phyloP scores from a whole-genome alignment of 768 basidiomycete species.

The Mycena kentingensis region DNA sequence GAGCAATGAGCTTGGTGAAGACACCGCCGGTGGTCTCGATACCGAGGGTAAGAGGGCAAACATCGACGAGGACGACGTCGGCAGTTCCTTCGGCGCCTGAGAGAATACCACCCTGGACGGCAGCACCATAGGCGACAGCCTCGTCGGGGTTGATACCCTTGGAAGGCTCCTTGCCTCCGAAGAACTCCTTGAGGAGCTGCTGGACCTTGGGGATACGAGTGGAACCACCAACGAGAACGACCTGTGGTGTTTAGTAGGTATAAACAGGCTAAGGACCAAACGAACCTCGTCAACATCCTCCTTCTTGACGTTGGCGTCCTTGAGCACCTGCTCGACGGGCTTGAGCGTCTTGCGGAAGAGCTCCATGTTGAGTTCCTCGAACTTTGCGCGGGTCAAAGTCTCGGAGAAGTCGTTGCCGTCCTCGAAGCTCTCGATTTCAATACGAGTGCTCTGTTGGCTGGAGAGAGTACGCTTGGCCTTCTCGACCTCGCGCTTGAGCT shows the following conservation, averaged over 20 bases:
- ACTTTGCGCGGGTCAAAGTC: conserved; percentile 96
- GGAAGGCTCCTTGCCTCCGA: conserved; percentile 94
- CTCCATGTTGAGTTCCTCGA: conserved; percentile 98
- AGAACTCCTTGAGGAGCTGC: conserved; percentile 97
- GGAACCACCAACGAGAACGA: conserved; percentile 94
- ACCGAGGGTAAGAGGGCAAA: conserved; percentile 95
- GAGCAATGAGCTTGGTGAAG: conserved; percentile 95
- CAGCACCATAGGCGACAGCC: conserved; percentile 98
- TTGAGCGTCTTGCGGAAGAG: conserved; percentile 99
- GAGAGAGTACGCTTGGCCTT: conserved; percentile 94
- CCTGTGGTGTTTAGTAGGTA: conserved; percentile 37
- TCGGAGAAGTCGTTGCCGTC: conserved; percentile 97
- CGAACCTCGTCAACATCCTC: conserved; percentile 88
- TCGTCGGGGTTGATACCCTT: conserved; percentile 99
- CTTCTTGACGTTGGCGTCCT: conserved; percentile 98
- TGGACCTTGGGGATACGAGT: conserved; percentile 99
- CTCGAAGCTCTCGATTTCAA: conserved; percentile 97
- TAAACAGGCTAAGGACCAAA: neutral
- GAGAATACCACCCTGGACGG: conserved; percentile 97
- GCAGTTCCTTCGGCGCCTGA: conserved; percentile 89
- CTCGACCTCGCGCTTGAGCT: conserved; percentile 92
- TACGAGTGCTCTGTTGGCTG: conserved; percentile 83
- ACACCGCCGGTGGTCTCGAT: conserved; percentile 99
- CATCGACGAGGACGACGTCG: conserved; percentile 94
- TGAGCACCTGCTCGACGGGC: conserved; percentile 97